phyloP scores from a whole-genome alignment of 1,139 yeast species.

The Citeromyces siamensis region DNA sequence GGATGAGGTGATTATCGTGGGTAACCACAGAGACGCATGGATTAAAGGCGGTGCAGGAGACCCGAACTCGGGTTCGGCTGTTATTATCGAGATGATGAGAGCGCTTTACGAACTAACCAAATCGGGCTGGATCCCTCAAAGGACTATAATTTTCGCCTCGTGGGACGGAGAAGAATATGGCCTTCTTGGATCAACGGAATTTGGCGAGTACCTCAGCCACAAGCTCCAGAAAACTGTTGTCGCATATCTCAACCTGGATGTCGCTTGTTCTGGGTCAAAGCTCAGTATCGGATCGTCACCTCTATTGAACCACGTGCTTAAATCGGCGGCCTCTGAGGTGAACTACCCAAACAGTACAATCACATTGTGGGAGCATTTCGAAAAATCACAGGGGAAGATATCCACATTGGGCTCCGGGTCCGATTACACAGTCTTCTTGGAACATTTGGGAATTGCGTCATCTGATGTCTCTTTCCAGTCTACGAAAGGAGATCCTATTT shows the following conservation, averaged over 20 bases:
- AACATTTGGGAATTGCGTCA: conserved; percentile 56
- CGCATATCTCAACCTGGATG: conserved; percentile 55
- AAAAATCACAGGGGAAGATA: conserved; percentile 24
- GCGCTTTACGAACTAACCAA: conserved; percentile 34
- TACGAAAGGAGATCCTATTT: conserved; percentile 29
- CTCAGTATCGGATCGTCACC: conserved; percentile 40
- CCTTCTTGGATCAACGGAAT: conserved; percentile 55
- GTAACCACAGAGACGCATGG: conserved; percentile 70
- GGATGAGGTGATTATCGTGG: conserved; percentile 43
- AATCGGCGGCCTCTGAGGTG: conserved; percentile 26
- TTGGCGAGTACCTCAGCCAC: conserved; percentile 42
- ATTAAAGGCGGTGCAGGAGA: conserved; percentile 63
- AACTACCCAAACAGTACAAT: conserved; percentile 31
- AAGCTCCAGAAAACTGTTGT: conserved; percentile 31
- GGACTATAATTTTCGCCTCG: conserved; percentile 47
- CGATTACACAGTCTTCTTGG: conserved; percentile 57
- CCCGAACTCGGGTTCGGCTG: conserved; percentile 58
- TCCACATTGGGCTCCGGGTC: conserved; percentile 50
- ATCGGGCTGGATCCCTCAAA: conserved; percentile 50
- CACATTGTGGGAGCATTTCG: conserved; percentile 47
- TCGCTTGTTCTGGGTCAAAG: conserved; percentile 39
- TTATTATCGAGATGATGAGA: conserved; percentile 42
- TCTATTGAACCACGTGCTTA: conserved; percentile 27
- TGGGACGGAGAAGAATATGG: conserved; percentile 76
- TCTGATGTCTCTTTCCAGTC: conserved; percentile 40